Percentiles rank a stretch among this genome's conserved stretches.
phyloP scores from a whole-genome alignment of 2,329 filamentous ascomycete genomes.

The Phialemonium atrogriseum region DNA sequence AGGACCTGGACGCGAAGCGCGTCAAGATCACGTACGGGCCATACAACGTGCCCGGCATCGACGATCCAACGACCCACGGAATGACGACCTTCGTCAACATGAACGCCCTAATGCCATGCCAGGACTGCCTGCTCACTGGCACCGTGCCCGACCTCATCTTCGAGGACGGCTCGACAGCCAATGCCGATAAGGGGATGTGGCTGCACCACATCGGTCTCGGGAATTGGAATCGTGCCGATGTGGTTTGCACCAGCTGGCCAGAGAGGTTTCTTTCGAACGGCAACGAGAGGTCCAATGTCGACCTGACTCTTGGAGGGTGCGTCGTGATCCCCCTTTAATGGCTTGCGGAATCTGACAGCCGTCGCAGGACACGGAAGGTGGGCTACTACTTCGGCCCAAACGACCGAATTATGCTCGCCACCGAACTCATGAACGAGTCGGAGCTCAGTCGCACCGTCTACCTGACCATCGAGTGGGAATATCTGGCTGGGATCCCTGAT shows the following conservation, averaged over 20 bases:
- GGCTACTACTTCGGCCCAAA: conserved; percentile 12
- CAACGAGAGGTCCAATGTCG: conserved; percentile 13
- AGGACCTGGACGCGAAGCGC: conserved; percentile 9
- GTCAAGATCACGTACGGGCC: conserved; percentile 13
- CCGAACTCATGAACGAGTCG: conserved; percentile 15
- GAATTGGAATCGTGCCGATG: conserved; percentile 12
- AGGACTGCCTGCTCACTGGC: conserved; percentile 16
- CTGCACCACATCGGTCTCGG: conserved; percentile 17
- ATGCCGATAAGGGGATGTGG: conserved; percentile 21
- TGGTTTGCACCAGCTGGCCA: conserved; percentile 4
- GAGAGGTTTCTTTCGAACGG: conserved; percentile 12
- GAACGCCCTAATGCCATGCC: conserved; percentile 12
- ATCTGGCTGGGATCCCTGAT: conserved; percentile 6
- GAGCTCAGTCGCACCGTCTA: conserved; percentile 6
- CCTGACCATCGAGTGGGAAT: conserved; percentile 14
- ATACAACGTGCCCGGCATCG: conserved; percentile 9
- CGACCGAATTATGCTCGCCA: conserved; percentile 7
- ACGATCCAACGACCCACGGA: conserved; percentile 9
- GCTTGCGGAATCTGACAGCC: neutral
- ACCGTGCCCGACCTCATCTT: conserved; percentile 18
- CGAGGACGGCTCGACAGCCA: conserved; percentile 19
- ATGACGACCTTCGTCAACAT: conserved; percentile 10
- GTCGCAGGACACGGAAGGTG: conserved; percentile 9
- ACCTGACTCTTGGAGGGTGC: conserved; percentile 13
- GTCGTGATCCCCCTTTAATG: neutral